phyloP scores from a whole-genome alignment of 768 basidiomycete genomes.

The Pholiota conissans region DNA sequence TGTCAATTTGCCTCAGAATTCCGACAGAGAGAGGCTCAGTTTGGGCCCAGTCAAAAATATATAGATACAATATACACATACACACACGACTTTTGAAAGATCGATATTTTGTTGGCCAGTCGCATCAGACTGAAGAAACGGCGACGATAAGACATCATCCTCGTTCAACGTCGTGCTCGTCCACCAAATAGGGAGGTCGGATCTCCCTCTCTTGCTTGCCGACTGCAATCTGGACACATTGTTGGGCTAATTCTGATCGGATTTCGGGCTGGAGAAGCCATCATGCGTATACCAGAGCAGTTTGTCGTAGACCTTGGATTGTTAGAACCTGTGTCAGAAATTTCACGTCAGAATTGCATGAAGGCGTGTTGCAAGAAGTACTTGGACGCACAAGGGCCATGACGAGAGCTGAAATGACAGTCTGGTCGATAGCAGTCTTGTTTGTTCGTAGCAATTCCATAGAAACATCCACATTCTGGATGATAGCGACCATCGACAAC shows the following conservation, averaged over 20 bases:
- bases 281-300: constrained; percentile 49
- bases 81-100: not conserved
- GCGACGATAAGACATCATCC: not conserved
- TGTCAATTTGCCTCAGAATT: not conserved
- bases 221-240: constrained; percentile 40
- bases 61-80: not conserved
- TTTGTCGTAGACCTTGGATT: not conserved
- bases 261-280: constrained; percentile 67
- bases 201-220: constrained; percentile 27
- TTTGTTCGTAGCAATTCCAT: constrained; percentile 65
- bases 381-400: constrained; percentile 45
- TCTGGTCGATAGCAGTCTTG: constrained; percentile 65
- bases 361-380: not conserved
- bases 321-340: not conserved
- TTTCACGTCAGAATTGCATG: not conserved
- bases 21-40: not conserved
- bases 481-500: constrained; percentile 78
- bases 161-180: constrained; percentile 9
- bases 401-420: constrained; percentile 72
- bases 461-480: constrained; percentile 69
- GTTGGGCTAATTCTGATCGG: constrained; percentile 69
- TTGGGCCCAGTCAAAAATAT: too few relatives aligned
- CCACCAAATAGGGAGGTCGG: constrained; percentile 22
- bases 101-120: not conserved
- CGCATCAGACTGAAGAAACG: not conserved